Evolutionary conservation across 768 basidiomycete species (phyloP), one percentile per base, ranked within the genome.

Genomic region (Megacollybia marginata): DNA sequence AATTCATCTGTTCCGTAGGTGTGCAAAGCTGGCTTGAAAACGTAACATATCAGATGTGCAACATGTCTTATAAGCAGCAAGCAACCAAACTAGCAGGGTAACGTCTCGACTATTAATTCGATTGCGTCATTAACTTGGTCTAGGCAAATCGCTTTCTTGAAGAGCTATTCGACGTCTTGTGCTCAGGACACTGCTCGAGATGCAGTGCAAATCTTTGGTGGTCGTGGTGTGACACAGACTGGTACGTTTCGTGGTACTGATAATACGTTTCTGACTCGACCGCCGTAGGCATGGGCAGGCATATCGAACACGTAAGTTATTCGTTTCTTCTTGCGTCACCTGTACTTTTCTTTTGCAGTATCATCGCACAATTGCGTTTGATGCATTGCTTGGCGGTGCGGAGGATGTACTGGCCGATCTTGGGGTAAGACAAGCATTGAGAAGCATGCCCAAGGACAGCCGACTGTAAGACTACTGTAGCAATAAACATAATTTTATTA

Each of bases 1-100:
- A 8, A 13, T 40, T 18, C 13, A 15, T 18, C 15, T 5, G 38
- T 15, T 40, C 38, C 13, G 13, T 8, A 40, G 78, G 75, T 16
- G 82, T 73, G 52, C 93, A 95, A 60, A 82, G 82, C 44, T 96
- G 92, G 92, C 78, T 93, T 10, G 94, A 98, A 71, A 78, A 73
- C 18, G 72, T 96, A 48, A 96, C 93, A 2, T 81, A 85, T 62
- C 92, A 96, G 64, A 94, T 95, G 92, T 90, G 86, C 62, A 83
- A 91, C 59, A 94, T 94, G 93, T 76, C 73, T 45, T 94, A 94
- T 59, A 74, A 73, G 47, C 82, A 94, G 61, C 89, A 88, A 67
- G 85, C 91, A 1, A 80, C 83, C 54, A 86, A 88, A 58, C 70
- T 96, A 10, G 92, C 92, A n/a, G 92, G 88, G 38, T 40, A 18